These are phyloP conservation scores for Antarctomyces pellizariae DNA, from an alignment of 495 filamentous ascomycete genomes.

Conservation along the genomic window DNA sequence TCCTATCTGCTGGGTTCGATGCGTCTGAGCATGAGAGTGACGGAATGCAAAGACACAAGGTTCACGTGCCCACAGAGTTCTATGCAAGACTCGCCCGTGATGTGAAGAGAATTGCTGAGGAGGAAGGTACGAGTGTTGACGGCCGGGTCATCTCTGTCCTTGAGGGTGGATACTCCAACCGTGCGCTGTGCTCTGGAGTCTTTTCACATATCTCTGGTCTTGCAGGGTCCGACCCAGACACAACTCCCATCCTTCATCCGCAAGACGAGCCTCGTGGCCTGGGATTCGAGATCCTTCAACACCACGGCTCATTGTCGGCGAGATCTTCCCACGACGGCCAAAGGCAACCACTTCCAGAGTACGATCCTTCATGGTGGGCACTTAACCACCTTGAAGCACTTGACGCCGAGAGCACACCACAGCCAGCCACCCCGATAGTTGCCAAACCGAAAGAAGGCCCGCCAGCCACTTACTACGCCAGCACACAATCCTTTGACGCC, in stretches of 20 bases:
- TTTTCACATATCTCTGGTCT: conserved; percentile 72
- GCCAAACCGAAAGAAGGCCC: conserved; percentile 27
- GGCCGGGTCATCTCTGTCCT: conserved; percentile 80
- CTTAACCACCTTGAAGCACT: conserved; percentile 39
- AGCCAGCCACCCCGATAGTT: conserved; percentile 19
- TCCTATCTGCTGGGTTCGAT: conserved; percentile 89
- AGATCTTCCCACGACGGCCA: too few species aligned
- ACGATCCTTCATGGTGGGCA: conserved; percentile 61
- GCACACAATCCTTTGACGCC: conserved; percentile 58
- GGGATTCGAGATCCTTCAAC: conserved; percentile 7
- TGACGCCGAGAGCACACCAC: conserved; percentile 27
- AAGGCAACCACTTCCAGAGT: too few species aligned
- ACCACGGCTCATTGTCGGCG: conserved; percentile 7
- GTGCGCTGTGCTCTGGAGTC: conserved; percentile 68
- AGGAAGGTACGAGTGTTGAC: conserved; percentile 52
- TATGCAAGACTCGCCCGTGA: conserved; percentile 80
- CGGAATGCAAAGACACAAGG: conserved; percentile 83
- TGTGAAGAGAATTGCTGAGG: conserved; percentile 55
- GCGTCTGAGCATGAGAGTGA: conserved; percentile 81
- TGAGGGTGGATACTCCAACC: conserved; percentile 87
- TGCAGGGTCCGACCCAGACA: conserved; percentile 25
- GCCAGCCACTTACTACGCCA: conserved; percentile 40
- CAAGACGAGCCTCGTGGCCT: too few species aligned
- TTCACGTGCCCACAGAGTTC: conserved; percentile 90
- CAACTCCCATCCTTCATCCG: too few species aligned